Evolutionary conservation across 2,329 filamentous ascomycete species (phyloP).

Genomic region (Colletotrichum neosansevieriae): DNA sequence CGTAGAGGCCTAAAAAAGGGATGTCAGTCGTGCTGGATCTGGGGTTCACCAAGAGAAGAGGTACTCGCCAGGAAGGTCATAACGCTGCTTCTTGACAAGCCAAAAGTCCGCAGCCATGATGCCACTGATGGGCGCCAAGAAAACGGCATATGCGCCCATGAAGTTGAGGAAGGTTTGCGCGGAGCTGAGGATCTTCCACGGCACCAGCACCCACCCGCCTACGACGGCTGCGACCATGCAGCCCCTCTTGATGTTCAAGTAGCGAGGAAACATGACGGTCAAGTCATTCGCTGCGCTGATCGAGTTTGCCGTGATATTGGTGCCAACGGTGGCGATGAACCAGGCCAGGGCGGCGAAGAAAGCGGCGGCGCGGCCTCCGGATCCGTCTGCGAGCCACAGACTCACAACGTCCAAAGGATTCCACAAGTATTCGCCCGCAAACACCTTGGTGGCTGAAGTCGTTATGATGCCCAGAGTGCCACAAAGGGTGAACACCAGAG

Average conservation of each 20-base stretch:
- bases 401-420: conserved; percentile 61
- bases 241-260: conserved; percentile 68
- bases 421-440: conserved; percentile 57
- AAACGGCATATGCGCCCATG: conserved; percentile 71
- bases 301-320: conserved; percentile 69
- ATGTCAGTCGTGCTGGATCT: not conserved
- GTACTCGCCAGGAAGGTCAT: conserved; percentile 52
- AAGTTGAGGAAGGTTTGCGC: conserved; percentile 72
- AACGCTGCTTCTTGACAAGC: conserved; percentile 65
- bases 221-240: conserved; percentile 66
- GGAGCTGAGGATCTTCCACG: conserved; percentile 74
- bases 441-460: conserved; percentile 63
- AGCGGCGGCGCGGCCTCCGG: conserved; percentile 55
- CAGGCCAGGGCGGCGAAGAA: conserved; percentile 66
- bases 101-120: conserved; percentile 73
- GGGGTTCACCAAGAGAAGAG: not conserved
- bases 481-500: conserved; percentile 57
- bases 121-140: conserved; percentile 72
- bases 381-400: conserved; percentile 55
- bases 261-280: conserved; percentile 63
- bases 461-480: conserved; percentile 66
- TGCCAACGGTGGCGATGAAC: conserved; percentile 66
- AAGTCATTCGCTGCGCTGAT: conserved; percentile 68
- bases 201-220: conserved; percentile 69
- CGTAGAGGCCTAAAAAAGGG: conserved; percentile 46